These are phyloP conservation scores for Phytopythium cucurbitacearum DNA, from an alignment of 352 stramenopile species.

Conservation along the genomic window DNA sequence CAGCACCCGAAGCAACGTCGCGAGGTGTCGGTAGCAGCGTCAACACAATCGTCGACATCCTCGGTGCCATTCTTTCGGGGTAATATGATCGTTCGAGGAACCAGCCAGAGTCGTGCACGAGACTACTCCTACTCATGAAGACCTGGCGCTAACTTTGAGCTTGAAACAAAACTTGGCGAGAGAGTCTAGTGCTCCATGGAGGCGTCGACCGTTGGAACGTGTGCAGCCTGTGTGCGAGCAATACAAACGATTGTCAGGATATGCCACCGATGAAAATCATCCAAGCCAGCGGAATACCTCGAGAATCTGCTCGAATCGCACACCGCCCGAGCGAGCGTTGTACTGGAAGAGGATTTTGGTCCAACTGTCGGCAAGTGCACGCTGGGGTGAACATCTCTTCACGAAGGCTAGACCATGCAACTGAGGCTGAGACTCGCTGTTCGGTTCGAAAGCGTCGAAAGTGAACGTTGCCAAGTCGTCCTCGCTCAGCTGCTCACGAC, in stretches of 20 bases:
- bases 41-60: slow-evolving; percentile 16
- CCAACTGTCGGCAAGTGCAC: slow-evolving; percentile 83
- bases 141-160: slow-evolving; percentile 1
- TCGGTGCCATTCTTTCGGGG: slow-evolving; percentile 66
- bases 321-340: slow-evolving; percentile 50
- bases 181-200: slow-evolving; percentile 31
- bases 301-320: slow-evolving; percentile 62
- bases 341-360: slow-evolving; percentile 87
- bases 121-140: slow-evolving; percentile 27
- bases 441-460: slow-evolving; percentile 60
- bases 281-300: slow-evolving; percentile 28
- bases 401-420: slow-evolving; percentile 57
- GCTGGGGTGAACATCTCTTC: slow-evolving; percentile 76
- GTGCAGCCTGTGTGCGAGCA: slow-evolving; percentile 16
- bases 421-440: slow-evolving; percentile 36
- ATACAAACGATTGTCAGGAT: slow-evolving; percentile 3
- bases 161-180: not conserved
- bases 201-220: slow-evolving; percentile 16
- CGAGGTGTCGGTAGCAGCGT: not conserved
- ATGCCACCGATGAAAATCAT: not conserved
- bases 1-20: slow-evolving; percentile 12
- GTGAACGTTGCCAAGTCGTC: slow-evolving; percentile 79
- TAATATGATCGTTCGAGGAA: slow-evolving; percentile 57
- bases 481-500: slow-evolving; percentile 42
- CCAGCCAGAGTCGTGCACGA: slow-evolving; percentile 38